Evolutionary conservation across 805 yeast genomes (phyloP).

Genomic region (Candida sanyiensis): DNA sequence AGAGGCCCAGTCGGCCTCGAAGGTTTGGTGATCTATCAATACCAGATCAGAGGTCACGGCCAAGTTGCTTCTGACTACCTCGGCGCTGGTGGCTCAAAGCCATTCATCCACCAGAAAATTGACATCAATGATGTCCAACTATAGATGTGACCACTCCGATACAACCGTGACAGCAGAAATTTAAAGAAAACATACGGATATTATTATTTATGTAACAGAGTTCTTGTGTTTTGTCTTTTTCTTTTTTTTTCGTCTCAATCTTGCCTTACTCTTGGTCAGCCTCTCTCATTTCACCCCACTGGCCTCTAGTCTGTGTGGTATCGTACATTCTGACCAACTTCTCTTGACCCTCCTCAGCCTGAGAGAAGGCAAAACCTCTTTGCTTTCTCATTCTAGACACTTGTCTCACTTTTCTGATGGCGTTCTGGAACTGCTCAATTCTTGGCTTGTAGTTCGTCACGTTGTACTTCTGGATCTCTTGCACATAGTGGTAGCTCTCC

Average conservation of each 20-base stretch:
- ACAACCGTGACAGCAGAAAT: neutral
- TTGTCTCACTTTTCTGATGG: slow-evolving; percentile 94
- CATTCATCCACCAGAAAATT: slow-evolving; percentile 68
- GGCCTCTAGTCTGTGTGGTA: slow-evolving; percentile 79
- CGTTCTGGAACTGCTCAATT: slow-evolving; percentile 93
- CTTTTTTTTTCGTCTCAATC: no score
- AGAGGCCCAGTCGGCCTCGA: slow-evolving; percentile 98
- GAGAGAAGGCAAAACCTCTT: slow-evolving; percentile 97
- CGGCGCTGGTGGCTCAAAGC: slow-evolving; percentile 86
- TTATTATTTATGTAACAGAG: neutral
- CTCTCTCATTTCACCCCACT: slow-evolving; percentile 55
- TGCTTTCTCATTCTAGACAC: slow-evolving; percentile 97
- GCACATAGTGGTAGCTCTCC: slow-evolving; percentile 90
- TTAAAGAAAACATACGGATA: no score
- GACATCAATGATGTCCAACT: slow-evolving; percentile 24
- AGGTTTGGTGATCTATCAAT: slow-evolving; percentile 93
- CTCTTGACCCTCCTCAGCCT: slow-evolving; percentile 92
- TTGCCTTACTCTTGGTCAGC: slow-evolving; percentile 29
- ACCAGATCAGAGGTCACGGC: slow-evolving; percentile 87
- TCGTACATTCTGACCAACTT: slow-evolving; percentile 89
- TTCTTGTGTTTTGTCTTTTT: no score
- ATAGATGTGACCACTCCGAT: neutral
- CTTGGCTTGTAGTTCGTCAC: slow-evolving; percentile 94
- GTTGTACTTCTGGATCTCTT: slow-evolving; percentile 92
- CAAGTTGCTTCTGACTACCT: slow-evolving; percentile 87